These are phyloP conservation scores for Triticum urartu DNA, from an alignment of 176 grass and related monocot genomes.

Conservation along the genomic window DNA sequence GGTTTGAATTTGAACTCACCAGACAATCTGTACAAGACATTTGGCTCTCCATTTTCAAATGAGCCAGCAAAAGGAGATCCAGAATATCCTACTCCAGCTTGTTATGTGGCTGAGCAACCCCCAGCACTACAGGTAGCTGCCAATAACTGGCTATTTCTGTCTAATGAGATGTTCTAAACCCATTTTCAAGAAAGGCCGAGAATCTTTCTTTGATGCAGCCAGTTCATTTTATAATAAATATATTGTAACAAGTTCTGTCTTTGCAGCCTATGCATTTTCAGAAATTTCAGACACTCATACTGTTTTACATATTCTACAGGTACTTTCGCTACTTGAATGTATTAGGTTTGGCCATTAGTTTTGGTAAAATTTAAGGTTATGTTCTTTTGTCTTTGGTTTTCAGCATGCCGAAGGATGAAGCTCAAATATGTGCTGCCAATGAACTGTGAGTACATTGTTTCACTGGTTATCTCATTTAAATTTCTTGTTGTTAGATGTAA, in stretches of 20 bases:
- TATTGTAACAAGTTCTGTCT: slow-evolving; percentile 30
- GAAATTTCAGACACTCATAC: slow-evolving; percentile 56
- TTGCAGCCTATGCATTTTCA: slow-evolving; percentile 73
- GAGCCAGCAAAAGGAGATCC: slow-evolving; percentile 85
- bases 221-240: neutral
- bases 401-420: slow-evolving; percentile 99
- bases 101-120: slow-evolving; percentile 67
- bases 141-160: neutral
- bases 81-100: slow-evolving; percentile 76
- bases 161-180: neutral
- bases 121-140: slow-evolving; percentile 55
- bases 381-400: slow-evolving; percentile 28
- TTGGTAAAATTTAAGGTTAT: slow-evolving; percentile 5
- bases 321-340: slow-evolving; percentile 30
- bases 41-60: slow-evolving; percentile 94
- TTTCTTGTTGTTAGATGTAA: neutral
- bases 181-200: neutral
- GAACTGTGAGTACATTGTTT: slow-evolving; percentile 70
- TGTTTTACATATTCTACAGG: slow-evolving; percentile 99
- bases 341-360: neutral
- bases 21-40: slow-evolving; percentile 94
- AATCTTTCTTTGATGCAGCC: neutral
- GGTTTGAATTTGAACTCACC: slow-evolving; percentile 88
- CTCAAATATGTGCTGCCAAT: slow-evolving; percentile 76
- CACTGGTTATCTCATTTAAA: slow-evolving; percentile 21